Base-by-base conservation (phyloP, 1,139 yeast species). In the Sugiyamaella paludigena region DNA sequence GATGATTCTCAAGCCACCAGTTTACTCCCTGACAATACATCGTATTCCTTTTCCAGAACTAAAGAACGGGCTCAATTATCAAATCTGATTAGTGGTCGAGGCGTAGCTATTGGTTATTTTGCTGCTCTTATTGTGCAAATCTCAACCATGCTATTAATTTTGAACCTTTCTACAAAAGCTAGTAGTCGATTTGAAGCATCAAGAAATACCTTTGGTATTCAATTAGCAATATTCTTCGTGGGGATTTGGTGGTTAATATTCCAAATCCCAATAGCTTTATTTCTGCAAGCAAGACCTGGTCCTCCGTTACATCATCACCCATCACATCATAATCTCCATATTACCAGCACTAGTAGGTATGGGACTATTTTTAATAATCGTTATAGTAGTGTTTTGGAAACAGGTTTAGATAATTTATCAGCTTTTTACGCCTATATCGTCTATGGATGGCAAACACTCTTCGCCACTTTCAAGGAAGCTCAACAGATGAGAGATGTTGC, bases 171-270 rank as follows among this genome's bases (percentile, higher is more conserved):
- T 5, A 26, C 40, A 7, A 35, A 24, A 24, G 26, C 45, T 10
- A 31, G 19, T 7, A 30, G 33, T 26, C 69, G 74, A n/a, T 74
- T 75, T 1, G 68, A 78, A 1, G 62, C 69, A 1, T 39, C 54
- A 7, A 19, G 37, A 15, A 32, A 27, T 1, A 63, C 74, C 5
- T 64, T 65, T 16, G 75, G 79, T n/a, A 68, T 83, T 2, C 80
- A 80, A 53, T 60, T 75, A 28, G 85, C 84, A 1, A 74, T 83
- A 19, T 69, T 76, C 13, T 62, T 78, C 33, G 84, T 83, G 15
- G 89, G 89, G 0, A 12, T 77, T 1, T 84, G 89, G 88, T 84
- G 91, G 91, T 62, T 81, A 9, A 52, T 77, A 1, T 83, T 83
- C 70, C 87, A 82, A 57, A 47, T 80, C 2, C 88, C 88, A 1